These are phyloP conservation scores for Keithomyces neogunnii DNA, from an alignment of 2,329 filamentous ascomycete species.

Conservation along the genomic window DNA sequence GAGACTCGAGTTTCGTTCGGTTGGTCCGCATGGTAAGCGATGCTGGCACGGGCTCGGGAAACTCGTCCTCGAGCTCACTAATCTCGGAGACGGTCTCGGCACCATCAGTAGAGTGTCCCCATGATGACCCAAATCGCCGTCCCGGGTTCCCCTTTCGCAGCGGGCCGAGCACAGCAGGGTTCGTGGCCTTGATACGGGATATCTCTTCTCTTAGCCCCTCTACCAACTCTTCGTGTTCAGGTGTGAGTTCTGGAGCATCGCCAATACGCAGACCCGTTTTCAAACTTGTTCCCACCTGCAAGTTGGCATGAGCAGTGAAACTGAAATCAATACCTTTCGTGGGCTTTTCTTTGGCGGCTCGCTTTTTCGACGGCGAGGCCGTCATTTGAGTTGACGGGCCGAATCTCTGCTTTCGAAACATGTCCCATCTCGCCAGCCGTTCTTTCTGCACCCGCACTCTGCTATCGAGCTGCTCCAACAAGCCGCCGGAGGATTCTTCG, in stretches of 20 bases:
- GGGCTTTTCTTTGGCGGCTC: constrained; percentile 9
- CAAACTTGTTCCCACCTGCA: constrained; percentile 32
- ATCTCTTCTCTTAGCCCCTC: constrained; percentile 33
- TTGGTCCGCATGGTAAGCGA: constrained; percentile 16
- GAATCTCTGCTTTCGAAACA: constrained; percentile 47
- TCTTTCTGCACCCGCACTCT: constrained; percentile 59
- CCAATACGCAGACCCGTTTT: constrained; percentile 15
- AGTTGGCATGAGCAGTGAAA: constrained; percentile 42
- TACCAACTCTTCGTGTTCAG: constrained; percentile 37
- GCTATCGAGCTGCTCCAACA: constrained; percentile 63
- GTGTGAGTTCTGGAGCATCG: constrained; percentile 18
- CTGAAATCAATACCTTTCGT: constrained; percentile 42
- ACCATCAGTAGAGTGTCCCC: constrained; percentile 9
- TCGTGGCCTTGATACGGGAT: constrained; percentile 14
- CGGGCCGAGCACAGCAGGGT: constrained; percentile 12
- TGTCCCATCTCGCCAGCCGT: constrained; percentile 65
- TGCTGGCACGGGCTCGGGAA: constrained; percentile 9
- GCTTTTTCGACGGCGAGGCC: constrained; percentile 16
- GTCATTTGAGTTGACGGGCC: constrained; percentile 17
- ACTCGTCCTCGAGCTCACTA: constrained; percentile 44
- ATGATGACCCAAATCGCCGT: background rate
- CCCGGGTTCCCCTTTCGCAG: background rate
- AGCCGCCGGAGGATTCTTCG: constrained; percentile 39
- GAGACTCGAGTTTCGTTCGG: constrained; percentile 12
- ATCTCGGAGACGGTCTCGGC: constrained; percentile 34